Conservation (phyloP, 805 yeast species). For the Jamesozyma hellenica region DNA sequence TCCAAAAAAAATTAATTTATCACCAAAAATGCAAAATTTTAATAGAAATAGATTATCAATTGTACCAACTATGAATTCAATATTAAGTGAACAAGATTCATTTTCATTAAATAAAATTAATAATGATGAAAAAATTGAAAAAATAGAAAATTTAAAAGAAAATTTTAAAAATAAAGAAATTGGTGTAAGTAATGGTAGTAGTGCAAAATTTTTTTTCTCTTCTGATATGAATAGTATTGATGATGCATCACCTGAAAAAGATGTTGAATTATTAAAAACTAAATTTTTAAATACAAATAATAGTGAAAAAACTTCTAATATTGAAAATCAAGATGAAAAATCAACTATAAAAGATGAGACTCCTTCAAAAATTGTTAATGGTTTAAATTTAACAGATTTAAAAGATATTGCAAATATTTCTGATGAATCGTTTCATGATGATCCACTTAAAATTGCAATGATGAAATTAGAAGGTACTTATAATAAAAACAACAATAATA, state of each 20-base stretch:
- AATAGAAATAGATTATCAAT: slow-evolving; percentile 10
- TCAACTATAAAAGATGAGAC: slow-evolving; percentile 1
- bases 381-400: slow-evolving; percentile 5
- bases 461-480: slow-evolving; percentile 67
- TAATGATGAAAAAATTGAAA: not conserved
- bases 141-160: slow-evolving; percentile 7
- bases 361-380: not conserved
- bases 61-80: slow-evolving; percentile 25
- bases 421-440: slow-evolving; percentile 56
- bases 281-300: slow-evolving; percentile 17
- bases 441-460: slow-evolving; percentile 68
- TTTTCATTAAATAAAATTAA: slow-evolving; percentile 7
- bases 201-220: slow-evolving; percentile 22
- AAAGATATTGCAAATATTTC: slow-evolving; percentile 71
- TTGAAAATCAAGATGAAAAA: not conserved
- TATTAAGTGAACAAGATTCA: slow-evolving; percentile 15
- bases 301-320: not conserved
- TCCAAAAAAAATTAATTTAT: slow-evolving; percentile 10
- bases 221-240: slow-evolving; percentile 23
- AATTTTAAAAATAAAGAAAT: slow-evolving; percentile 4
- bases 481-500: slow-evolving; percentile 6
- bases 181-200: not conserved
- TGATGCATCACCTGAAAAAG: slow-evolving; percentile 26
- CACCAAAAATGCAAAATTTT: not conserved
- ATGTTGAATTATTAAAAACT: slow-evolving; percentile 24